Conservation (phyloP, 495 filamentous ascomycete genomes). For the Aspergillus ellipticus region DNA sequence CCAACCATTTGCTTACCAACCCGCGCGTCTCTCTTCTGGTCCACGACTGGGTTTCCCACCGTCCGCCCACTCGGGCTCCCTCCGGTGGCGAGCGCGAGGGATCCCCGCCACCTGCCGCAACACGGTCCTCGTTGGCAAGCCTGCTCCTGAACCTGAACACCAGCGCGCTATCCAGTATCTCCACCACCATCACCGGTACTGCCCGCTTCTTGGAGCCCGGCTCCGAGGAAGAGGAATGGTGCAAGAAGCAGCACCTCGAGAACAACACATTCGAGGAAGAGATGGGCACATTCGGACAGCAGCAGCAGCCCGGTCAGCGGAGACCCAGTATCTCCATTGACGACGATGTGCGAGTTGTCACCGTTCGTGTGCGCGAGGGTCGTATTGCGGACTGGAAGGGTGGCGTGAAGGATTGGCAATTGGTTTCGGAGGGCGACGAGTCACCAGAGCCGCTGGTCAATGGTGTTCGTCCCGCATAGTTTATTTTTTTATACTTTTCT, state of each 20-base stretch:
- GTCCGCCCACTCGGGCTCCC: slow-evolving; percentile 69
- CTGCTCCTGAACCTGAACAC: slow-evolving; percentile 88
- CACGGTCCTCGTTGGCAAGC: slow-evolving; percentile 68
- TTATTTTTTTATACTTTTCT: background rate
- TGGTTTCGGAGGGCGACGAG: slow-evolving; percentile 40
- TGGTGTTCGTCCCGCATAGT: slow-evolving; percentile 23
- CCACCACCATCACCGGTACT: slow-evolving; percentile 84
- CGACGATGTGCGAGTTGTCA: slow-evolving; percentile 67
- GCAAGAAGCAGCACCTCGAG: slow-evolving; percentile 74
- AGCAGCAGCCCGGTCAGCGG: slow-evolving; percentile 24
- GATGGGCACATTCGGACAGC: slow-evolving; percentile 42
- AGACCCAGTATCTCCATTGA: slow-evolving; percentile 59
- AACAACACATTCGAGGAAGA: slow-evolving; percentile 80
- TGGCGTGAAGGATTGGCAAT: slow-evolving; percentile 65
- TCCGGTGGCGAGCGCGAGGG: slow-evolving; percentile 52
- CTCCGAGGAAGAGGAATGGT: slow-evolving; percentile 78
- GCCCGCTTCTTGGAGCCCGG: slow-evolving; percentile 68
- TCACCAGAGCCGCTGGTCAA: slow-evolving; percentile 31
- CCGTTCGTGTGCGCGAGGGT: slow-evolving; percentile 70
- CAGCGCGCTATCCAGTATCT: slow-evolving; percentile 81
- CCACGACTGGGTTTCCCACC: slow-evolving; percentile 96
- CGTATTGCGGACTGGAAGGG: slow-evolving; percentile 82
- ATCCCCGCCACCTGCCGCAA: slow-evolving; percentile 59
- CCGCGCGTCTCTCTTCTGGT: slow-evolving; percentile 92
- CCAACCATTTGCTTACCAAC: slow-evolving; percentile 78